A percentile compares a stretch with the other conserved stretches of the same genome.
Evolutionary conservation across 139 green algal species (phyloP).

Genomic region (Penium margaritaceum): DNA sequence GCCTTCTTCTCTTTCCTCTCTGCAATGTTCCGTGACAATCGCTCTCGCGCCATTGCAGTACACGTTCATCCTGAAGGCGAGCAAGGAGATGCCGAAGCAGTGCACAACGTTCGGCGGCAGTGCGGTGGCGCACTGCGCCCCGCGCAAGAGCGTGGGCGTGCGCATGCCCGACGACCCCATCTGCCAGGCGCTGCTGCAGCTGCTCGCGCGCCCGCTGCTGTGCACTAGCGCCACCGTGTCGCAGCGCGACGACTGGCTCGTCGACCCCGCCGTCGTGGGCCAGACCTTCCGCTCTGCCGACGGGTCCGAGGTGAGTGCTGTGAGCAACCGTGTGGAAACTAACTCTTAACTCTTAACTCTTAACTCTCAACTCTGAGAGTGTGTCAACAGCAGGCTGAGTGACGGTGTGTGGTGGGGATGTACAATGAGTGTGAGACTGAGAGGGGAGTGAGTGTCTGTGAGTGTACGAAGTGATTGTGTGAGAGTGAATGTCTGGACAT

Average conservation of each 20-base stretch:
- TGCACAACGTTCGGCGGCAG: constrained; percentile 34
- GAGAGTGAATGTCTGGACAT: too few species aligned
- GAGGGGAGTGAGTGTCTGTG: too few species aligned
- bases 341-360: too few species aligned
- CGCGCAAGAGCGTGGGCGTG: constrained; percentile 36
- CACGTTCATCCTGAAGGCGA: constrained; percentile 43
- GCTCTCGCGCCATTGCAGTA: constrained; percentile 14
- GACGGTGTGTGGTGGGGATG: too few species aligned
- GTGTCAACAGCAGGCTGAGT: too few species aligned
- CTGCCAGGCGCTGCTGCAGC: constrained; percentile 7
- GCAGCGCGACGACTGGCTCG: constrained; percentile 7
- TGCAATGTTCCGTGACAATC: not conserved
- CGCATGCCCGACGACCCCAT: constrained; percentile 33
- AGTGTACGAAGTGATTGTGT: too few species aligned
- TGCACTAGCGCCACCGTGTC: constrained; percentile 16
- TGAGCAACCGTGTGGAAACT: too few species aligned
- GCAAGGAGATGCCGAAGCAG: constrained; percentile 41
- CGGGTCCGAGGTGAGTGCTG: not conserved
- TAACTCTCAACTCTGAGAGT: too few species aligned
- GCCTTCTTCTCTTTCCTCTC: not conserved
- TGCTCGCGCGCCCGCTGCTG: constrained; percentile 22
- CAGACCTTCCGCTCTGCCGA: not conserved
- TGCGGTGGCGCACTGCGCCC: constrained; percentile 3
- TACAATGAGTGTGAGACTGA: too few species aligned
- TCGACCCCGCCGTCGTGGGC: constrained; percentile 14